Percentiles rank a stretch among this genome's conserved stretches.
phyloP scores from a whole-genome alignment of 139 green algal genomes.

The Chlamydomonas eustigma region DNA sequence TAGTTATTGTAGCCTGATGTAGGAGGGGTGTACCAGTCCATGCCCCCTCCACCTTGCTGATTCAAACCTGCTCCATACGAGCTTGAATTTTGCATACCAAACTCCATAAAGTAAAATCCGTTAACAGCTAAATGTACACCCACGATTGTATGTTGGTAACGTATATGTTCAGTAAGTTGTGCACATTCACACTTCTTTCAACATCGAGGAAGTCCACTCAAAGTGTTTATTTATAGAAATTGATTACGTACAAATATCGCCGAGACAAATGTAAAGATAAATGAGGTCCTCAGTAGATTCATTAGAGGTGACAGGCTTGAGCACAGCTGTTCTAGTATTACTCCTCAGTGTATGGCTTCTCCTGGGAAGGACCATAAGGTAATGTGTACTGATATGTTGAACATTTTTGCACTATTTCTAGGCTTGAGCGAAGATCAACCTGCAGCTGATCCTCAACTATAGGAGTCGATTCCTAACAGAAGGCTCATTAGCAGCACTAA shows the following conservation, averaged over 20 bases:
- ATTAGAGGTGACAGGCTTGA: too few species aligned
- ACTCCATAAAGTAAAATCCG: slow-evolving; percentile 18
- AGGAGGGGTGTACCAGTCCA: slow-evolving; percentile 42
- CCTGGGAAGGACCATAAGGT: slow-evolving; percentile 41
- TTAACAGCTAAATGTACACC: not conserved
- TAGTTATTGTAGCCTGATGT: slow-evolving; percentile 10
- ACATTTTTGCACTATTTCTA: too few species aligned
- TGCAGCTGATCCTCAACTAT: too few species aligned
- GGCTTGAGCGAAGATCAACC: too few species aligned
- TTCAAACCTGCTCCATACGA: slow-evolving; percentile 7
- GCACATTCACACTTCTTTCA: too few species aligned
- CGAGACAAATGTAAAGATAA: too few species aligned
- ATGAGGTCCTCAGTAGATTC: too few species aligned
- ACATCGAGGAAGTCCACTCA: too few species aligned
- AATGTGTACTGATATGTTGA: not conserved
- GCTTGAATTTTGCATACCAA: slow-evolving; percentile 29
- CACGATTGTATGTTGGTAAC: too few species aligned
- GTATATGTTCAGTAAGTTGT: too few species aligned
- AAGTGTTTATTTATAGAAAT: too few species aligned
- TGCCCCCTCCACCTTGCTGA: not conserved
- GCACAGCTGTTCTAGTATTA: slow-evolving; percentile 51
- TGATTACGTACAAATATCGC: too few species aligned
- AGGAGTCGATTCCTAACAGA: slow-evolving; percentile 38
- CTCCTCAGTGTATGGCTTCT: slow-evolving; percentile 59
- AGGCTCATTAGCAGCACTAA: slow-evolving; percentile 26